Conservation (phyloP, 2,329 filamentous ascomycete genomes). For the Penicillium olsonii region DNA sequence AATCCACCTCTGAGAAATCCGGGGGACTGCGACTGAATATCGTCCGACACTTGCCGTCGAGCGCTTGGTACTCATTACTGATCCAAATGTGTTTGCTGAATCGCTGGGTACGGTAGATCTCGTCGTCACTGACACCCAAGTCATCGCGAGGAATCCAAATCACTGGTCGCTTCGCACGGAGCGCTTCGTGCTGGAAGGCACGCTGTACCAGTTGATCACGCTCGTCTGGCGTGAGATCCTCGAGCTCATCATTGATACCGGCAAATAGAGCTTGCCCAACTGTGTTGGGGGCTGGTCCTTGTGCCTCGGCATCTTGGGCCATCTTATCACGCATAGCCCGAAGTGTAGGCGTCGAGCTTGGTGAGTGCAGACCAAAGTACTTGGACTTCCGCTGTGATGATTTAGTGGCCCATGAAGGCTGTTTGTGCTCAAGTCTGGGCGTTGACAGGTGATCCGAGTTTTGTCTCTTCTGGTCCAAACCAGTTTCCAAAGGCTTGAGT, state of each 20-base stretch:
- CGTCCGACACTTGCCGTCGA: slow-evolving; percentile 80
- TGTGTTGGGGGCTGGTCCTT: slow-evolving; percentile 55
- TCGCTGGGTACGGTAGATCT: slow-evolving; percentile 74
- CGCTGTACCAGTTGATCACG: slow-evolving; percentile 80
- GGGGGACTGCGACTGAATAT: slow-evolving; percentile 84
- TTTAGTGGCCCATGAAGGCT: slow-evolving; percentile 47
- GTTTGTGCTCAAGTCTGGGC: slow-evolving; percentile 29
- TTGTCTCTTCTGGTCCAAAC: slow-evolving; percentile 18
- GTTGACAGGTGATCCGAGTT: slow-evolving; percentile 13
- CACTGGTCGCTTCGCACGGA: slow-evolving; percentile 79
- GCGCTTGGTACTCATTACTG: slow-evolving; percentile 85
- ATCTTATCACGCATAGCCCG: slow-evolving; percentile 39
- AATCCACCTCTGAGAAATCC: slow-evolving; percentile 83
- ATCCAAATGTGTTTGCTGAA: slow-evolving; percentile 86
- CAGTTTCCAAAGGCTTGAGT: slow-evolving; percentile 40
- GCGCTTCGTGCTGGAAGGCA: slow-evolving; percentile 86
- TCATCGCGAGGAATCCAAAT: slow-evolving; percentile 95
- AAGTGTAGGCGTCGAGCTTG: slow-evolving; percentile 34
- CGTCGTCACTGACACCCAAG: slow-evolving; percentile 86
- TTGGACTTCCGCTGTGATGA: slow-evolving; percentile 42
- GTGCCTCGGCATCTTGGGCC: slow-evolving; percentile 66
- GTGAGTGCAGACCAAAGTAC: slow-evolving; percentile 41
- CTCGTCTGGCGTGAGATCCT: slow-evolving; percentile 88
- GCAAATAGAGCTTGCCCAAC: slow-evolving; percentile 83
- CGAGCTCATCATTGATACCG: slow-evolving; percentile 87